These are phyloP conservation scores for Emmonsiellopsis sp. DNA, from an alignment of 2,329 filamentous ascomycete species.

Conservation along the genomic window DNA sequence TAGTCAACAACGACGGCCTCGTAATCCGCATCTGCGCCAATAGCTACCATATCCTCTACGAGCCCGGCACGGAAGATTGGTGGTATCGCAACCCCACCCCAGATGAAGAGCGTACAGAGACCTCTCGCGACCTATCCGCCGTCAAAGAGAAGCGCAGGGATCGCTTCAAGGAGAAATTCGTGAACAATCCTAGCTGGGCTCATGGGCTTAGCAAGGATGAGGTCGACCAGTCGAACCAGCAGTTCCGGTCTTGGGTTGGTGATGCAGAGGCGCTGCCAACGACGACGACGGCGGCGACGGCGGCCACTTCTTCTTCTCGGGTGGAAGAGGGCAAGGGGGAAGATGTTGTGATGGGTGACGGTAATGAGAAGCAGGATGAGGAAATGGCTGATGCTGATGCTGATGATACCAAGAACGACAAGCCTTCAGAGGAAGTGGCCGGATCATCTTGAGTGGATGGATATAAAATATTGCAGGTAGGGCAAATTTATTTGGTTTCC, in stretches of 20 bases:
- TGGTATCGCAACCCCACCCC: conserved; percentile 46
- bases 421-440: too few relatives aligned
- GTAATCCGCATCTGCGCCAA: conserved; percentile 67
- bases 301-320: too few relatives aligned
- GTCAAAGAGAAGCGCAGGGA: conserved; percentile 37
- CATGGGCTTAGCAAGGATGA: conserved; percentile 41
- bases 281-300: not conserved
- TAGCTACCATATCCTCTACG: conserved; percentile 72
- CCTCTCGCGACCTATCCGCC: conserved; percentile 25
- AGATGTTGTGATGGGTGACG: conserved; percentile 9
- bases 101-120: conserved; percentile 21
- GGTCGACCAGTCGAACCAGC: conserved; percentile 39
- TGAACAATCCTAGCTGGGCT: conserved; percentile 45
- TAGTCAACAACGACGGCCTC: conserved; percentile 59
- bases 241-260: conserved; percentile 40
- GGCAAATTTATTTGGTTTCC: too few relatives aligned
- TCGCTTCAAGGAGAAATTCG: conserved; percentile 44
- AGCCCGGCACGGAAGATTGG: conserved; percentile 60
- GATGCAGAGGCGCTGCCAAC: conserved; percentile 16
- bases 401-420: not conserved
- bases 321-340: not conserved
- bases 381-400: conserved; percentile 30
- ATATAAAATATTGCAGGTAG: too few relatives aligned
- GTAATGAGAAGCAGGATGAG: conserved; percentile 17
- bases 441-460: too few relatives aligned